These are phyloP conservation scores for Agaricus sinodeliciosus DNA, from an alignment of 768 basidiomycete species.

Conservation along the genomic window DNA sequence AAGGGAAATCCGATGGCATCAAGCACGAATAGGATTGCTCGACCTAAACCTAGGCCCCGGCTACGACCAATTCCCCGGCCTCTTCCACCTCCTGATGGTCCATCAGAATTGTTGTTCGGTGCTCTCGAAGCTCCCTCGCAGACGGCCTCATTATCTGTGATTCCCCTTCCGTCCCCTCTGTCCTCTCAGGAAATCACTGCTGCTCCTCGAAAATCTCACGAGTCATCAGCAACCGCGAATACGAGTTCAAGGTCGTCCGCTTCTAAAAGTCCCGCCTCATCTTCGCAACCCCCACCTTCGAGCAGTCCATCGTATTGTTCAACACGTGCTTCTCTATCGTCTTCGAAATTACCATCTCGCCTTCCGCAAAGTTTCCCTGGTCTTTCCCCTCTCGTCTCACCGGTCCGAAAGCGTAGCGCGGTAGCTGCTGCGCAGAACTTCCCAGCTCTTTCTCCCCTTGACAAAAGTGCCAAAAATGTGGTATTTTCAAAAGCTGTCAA, in stretches of 20 bases:
- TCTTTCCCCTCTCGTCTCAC: constrained; percentile 1
- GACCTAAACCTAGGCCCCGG: background rate
- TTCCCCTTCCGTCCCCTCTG: constrained; percentile 4
- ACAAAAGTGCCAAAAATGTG: background rate
- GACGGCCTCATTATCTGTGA: background rate
- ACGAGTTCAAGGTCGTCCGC: background rate
- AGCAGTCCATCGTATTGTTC: background rate
- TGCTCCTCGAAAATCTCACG: background rate
- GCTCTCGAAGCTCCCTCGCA: constrained; percentile 7
- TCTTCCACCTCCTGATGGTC: background rate
- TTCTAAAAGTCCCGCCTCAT: background rate
- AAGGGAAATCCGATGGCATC: background rate
- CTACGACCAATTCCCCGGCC: background rate
- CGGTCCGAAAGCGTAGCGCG: background rate
- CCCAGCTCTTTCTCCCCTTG: constrained; percentile 6
- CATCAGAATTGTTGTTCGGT: background rate
- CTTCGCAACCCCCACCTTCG: constrained; percentile 6
- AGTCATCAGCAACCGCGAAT: background rate
- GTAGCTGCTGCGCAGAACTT: background rate
- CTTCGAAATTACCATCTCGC: background rate
- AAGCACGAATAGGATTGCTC: background rate
- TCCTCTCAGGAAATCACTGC: background rate
- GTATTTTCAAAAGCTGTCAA: background rate
- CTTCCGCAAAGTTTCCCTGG: constrained; percentile 7
- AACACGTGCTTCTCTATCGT: background rate